Evolutionary conservation across 108 stramenopile species (phyloP).

Genomic region (Conticribra weissflogii): DNA sequence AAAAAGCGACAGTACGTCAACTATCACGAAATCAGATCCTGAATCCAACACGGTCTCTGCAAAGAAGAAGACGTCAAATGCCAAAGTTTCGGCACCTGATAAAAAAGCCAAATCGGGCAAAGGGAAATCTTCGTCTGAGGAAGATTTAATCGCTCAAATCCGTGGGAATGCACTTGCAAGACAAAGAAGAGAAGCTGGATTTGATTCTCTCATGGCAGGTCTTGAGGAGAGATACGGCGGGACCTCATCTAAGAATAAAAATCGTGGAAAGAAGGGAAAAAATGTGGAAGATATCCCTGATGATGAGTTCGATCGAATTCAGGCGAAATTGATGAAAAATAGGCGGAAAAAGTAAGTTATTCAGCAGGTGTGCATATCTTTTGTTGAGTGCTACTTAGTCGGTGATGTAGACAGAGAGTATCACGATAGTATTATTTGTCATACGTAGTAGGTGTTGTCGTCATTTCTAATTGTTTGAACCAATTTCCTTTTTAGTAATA

Average conservation of each 20-base stretch:
- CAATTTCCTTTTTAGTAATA: too few species aligned
- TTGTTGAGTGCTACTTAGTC: too few species aligned
- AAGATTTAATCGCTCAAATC: constrained; percentile 68
- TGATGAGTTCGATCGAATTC: constrained; percentile 70
- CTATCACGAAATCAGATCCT: background rate
- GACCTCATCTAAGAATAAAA: constrained; percentile 24
- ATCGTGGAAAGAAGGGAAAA: constrained; percentile 40
- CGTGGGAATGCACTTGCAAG: constrained; percentile 55
- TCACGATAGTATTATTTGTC: too few species aligned
- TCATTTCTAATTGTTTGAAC: too few species aligned
- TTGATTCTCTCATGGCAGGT: constrained; percentile 55
- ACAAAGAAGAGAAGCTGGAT: constrained; percentile 40
- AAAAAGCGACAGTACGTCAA: constrained; percentile 1
- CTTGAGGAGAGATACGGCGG: constrained; percentile 74
- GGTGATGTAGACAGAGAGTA: too few species aligned
- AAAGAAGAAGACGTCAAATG: constrained; percentile 31
- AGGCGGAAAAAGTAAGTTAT: constrained; percentile 13
- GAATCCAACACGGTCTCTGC: constrained; percentile 13
- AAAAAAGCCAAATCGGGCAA: constrained; percentile 21
- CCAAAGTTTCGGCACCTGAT: constrained; percentile 13
- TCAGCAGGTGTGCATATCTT: background rate
- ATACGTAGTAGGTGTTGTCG: too few species aligned
- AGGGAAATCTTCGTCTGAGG: constrained; percentile 37
- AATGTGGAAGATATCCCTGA: constrained; percentile 55
- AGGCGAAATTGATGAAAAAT: constrained; percentile 65